Conservation (phyloP, 148 eudicot species). For the Cornus controversa region DNA sequence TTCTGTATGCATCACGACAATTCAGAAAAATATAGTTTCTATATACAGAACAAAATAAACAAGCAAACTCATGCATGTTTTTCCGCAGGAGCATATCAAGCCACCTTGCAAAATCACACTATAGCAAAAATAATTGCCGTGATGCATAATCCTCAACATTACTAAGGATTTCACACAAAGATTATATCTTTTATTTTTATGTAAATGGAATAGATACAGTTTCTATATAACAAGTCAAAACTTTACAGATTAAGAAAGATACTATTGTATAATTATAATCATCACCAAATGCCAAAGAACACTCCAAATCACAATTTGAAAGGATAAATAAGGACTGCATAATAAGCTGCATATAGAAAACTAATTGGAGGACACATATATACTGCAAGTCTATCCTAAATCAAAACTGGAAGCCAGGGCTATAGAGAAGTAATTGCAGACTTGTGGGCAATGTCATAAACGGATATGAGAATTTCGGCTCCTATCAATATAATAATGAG, state of each 20-base stretch:
- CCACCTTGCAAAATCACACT: not conserved
- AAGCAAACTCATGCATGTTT: not conserved
- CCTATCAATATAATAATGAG: slow-evolving; percentile 79
- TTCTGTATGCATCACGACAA: too few relatives aligned
- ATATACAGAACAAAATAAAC: not conserved
- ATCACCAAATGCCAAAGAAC: not conserved
- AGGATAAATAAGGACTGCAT: not conserved
- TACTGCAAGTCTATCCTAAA: not conserved
- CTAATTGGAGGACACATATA: not conserved
- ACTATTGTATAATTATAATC: too few relatives aligned
- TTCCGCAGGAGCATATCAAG: not conserved
- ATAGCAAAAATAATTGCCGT: not conserved
- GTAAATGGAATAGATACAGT: not conserved
- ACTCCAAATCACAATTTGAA: not conserved
- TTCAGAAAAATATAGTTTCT: too few relatives aligned
- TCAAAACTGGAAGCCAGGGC: not conserved
- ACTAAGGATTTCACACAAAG: not conserved
- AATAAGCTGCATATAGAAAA: not conserved
- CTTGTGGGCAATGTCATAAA: slow-evolving; percentile 78
- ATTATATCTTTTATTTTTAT: not conserved
- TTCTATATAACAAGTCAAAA: not conserved
- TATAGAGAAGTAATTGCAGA: slow-evolving; percentile 48
- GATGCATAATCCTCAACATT: not conserved
- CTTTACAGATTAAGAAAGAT: too few relatives aligned
- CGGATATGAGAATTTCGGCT: slow-evolving; percentile 81